Evolutionary conservation across 2,329 filamentous ascomycete genomes (phyloP), one percentile per base, ranked within the genome.

Genomic region (Scytalidium lignicola): DNA sequence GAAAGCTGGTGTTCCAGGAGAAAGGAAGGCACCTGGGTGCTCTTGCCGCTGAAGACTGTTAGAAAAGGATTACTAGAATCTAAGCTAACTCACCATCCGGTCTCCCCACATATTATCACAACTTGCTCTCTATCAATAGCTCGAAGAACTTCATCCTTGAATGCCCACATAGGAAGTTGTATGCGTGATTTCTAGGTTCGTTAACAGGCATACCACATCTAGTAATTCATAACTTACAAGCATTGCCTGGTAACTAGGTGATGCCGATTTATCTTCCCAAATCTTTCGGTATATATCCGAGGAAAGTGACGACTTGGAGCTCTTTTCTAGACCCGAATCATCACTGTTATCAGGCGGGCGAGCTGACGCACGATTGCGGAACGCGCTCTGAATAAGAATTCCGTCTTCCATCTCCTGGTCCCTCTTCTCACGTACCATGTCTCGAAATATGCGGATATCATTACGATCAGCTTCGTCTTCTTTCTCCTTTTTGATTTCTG

Each of bases 1-100:
- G 82, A 80, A 44, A 99, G 78, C 62, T 96, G 86, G 60, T 96
- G 82, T 66, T 99, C 93, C 7, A 99, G 74, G 47, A 99, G 80
- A 63, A 95, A 97, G 0, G 91, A 85, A 4, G 93, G 93, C n/a
- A 96, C 86, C 62, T 99, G 93, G 0, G 93, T 99, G 67, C 90
- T 96, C 73, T 99, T 99, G 55, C 93, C 93, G 65, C 85, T 62
- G 23, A 76, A 41, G 28, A 39, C 41, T n/a, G 28, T 51, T 37
- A 51, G 43, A 41, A 15, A 10, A 17, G 12, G 39, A 46, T 4
- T 18, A 29, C 7, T n/a, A 22, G 13, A 20, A n/a, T 15, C 29
- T 13, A 20, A 42, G 37, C 21, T 29, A 28, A 51, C 67, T 59
- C 73, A 79, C 76, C 87, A 96, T 58, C 93, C 93, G 2, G 93